Base-by-base conservation (phyloP, 2,329 filamentous ascomycete genomes). In the Colletotrichum sp. region DNA sequence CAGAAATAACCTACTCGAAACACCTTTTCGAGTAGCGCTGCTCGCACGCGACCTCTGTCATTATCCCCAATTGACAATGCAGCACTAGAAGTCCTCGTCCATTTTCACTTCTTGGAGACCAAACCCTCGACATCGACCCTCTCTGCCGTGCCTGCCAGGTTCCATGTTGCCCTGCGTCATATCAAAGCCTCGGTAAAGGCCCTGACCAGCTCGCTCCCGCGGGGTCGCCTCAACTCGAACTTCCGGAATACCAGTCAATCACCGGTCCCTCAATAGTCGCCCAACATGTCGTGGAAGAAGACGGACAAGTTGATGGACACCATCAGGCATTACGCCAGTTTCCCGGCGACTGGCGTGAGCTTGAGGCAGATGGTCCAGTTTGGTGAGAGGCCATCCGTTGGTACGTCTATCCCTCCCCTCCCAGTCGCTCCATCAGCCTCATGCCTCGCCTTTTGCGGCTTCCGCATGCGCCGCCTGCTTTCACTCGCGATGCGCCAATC, bases 341-440 rank as follows among this genome's bases (percentile, higher is more conserved):
- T 98, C 86, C 97, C 97, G 78, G 97, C 97, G 76, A 99, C 97
- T 16, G 97, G 97, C 81, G 95, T 97, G 81, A 98, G 96, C 84
- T 90, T 99, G 86, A 92, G 97, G 84, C 97, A 99, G 90, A 99
- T 99, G 97, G 96, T 98, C 74, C 96, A 98, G 85, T 98, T 98
- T 85, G 96, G 96, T 83, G 96, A 98, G 88, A 95, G 93, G 84
- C 96, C 96, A 69, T 98, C 96, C 18, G 95, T 93, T 80, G 95
- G 95, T 97, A 88, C 81, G 90, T 85, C 73, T 58, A n/a, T 32
- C 36, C 71, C 62, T 63, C 28, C 48, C 73, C 10, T 58, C 66
- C 38, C 70, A 64, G 26, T 66, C 77, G 68, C 67, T 68, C 72
- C 68, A 75, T 63, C 58, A 62, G 55, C 43, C 48, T 21, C 68